phyloP scores from a whole-genome alignment of 768 basidiomycete genomes.

The Lactarius hatsudake region DNA sequence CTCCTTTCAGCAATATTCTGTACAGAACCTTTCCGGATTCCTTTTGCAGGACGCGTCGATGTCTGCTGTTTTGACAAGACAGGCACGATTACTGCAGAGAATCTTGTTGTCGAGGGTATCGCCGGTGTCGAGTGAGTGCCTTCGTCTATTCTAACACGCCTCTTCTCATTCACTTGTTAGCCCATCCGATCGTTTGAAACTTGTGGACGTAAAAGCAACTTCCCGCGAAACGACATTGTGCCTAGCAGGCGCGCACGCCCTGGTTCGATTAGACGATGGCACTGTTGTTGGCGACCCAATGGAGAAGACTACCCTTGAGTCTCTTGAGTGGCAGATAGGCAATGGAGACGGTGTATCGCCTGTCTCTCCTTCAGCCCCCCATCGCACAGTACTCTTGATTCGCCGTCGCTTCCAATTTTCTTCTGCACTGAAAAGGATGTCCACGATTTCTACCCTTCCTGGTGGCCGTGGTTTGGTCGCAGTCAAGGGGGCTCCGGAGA shows the following conservation, averaged over 20 bases:
- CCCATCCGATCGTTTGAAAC: slow-evolving; percentile 53
- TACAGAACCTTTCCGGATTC: slow-evolving; percentile 98
- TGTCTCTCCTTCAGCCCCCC: slow-evolving; percentile 45
- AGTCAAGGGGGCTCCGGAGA: slow-evolving; percentile 97
- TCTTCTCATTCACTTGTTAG: slow-evolving; percentile 38
- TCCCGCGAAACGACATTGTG: slow-evolving; percentile 77
- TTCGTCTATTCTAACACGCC: slow-evolving; percentile 7
- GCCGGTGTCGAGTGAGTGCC: slow-evolving; percentile 79
- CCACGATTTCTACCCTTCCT: slow-evolving; percentile 72
- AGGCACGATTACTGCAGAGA: slow-evolving; percentile 95
- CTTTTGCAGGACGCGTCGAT: slow-evolving; percentile 92
- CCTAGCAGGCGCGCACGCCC: slow-evolving; percentile 91
- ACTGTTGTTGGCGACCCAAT: slow-evolving; percentile 96
- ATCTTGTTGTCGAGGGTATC: slow-evolving; percentile 91
- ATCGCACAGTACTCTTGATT: slow-evolving; percentile 64
- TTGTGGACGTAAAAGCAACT: slow-evolving; percentile 77
- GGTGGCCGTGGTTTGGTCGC: slow-evolving; percentile 60
- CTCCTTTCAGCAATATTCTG: slow-evolving; percentile 83
- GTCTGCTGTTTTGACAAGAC: slow-evolving; percentile 99
- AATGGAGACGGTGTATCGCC: slow-evolving; percentile 69
- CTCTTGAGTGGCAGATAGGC: slow-evolving; percentile 70
- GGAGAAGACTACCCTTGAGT: slow-evolving; percentile 95
- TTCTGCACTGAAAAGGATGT: slow-evolving; percentile 96
- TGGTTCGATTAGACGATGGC: slow-evolving; percentile 93
- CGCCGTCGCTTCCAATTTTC: slow-evolving; percentile 97